Evolutionary conservation across 768 basidiomycete species (phyloP).

Genomic region (Auricularia sp.): DNA sequence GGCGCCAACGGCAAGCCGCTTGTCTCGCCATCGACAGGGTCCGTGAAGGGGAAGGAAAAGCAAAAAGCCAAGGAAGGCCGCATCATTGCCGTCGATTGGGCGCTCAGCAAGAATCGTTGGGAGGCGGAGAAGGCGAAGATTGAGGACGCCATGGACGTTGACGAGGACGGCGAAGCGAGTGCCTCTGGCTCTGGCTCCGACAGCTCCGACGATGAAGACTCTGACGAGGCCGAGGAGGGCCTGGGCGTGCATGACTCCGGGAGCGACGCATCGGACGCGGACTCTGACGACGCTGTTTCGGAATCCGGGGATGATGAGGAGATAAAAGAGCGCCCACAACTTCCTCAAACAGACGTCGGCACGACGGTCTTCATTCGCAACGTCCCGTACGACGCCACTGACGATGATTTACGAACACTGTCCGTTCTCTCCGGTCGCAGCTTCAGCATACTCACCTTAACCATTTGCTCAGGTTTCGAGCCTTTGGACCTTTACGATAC

Average conservation of each 20-base stretch:
- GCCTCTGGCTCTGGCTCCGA: slow-evolving; percentile 1
- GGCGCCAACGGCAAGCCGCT: slow-evolving; percentile 68
- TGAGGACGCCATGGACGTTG: slow-evolving; percentile 22
- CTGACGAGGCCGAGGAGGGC: slow-evolving; percentile 28
- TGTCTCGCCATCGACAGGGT: slow-evolving; percentile 25
- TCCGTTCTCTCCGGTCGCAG: slow-evolving; percentile 19
- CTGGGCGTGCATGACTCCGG: slow-evolving; percentile 19
- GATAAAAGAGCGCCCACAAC: slow-evolving; percentile 44
- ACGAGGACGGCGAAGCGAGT: slow-evolving; percentile 13
- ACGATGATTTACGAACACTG: slow-evolving; percentile 83
- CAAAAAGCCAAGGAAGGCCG: slow-evolving; percentile 35
- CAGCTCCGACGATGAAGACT: slow-evolving; percentile 13
- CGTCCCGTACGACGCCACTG: slow-evolving; percentile 82
- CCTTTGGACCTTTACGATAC: slow-evolving; percentile 88
- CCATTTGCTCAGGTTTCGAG: slow-evolving; percentile 55
- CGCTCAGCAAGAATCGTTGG: slow-evolving; percentile 89
- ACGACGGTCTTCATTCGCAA: slow-evolving; percentile 93
- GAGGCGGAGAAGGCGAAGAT: slow-evolving; percentile 61
- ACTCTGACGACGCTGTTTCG: slow-evolving; percentile 20
- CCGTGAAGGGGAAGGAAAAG: slow-evolving; percentile 45
- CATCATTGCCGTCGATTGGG: slow-evolving; percentile 91
- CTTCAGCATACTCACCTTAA: no score
- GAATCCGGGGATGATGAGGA: slow-evolving; percentile 22
- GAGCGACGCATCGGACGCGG: slow-evolving; percentile 15
- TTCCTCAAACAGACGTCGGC: slow-evolving; percentile 78